These are phyloP conservation scores for Penicillium salamii DNA, from an alignment of 495 filamentous ascomycete species.

Conservation along the genomic window DNA sequence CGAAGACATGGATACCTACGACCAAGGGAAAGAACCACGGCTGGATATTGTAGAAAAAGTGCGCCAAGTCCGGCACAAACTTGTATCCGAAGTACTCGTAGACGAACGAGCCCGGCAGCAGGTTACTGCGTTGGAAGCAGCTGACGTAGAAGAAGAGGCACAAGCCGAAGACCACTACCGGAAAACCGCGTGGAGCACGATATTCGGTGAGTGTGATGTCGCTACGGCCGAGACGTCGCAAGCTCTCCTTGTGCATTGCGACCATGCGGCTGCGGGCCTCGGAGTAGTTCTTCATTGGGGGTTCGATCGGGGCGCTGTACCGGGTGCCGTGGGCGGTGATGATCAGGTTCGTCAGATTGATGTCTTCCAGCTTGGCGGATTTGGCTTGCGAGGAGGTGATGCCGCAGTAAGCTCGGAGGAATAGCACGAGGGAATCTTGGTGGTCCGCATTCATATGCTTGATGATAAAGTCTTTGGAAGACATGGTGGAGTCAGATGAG, in stretches of 20 bases:
- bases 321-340: slow-evolving; percentile 46
- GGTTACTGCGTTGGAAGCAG: slow-evolving; percentile 48
- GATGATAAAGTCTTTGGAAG: slow-evolving; percentile 61
- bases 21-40: slow-evolving; percentile 45
- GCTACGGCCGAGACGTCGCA: slow-evolving; percentile 51
- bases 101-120: slow-evolving; percentile 53
- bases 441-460: slow-evolving; percentile 83
- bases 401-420: slow-evolving; percentile 58
- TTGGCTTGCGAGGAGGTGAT: slow-evolving; percentile 46
- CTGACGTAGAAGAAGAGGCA: slow-evolving; percentile 43
- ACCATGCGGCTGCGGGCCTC: slow-evolving; percentile 65
- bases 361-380: slow-evolving; percentile 55
- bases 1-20: slow-evolving; percentile 50
- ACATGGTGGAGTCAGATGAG: too few relatives aligned
- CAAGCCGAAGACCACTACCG: slow-evolving; percentile 40
- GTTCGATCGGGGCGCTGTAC: slow-evolving; percentile 57
- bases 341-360: slow-evolving; percentile 56
- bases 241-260: slow-evolving; percentile 62
- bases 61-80: slow-evolving; percentile 45
- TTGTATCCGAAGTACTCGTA: slow-evolving; percentile 48
- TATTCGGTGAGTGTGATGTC: slow-evolving; percentile 57
- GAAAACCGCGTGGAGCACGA: slow-evolving; percentile 37
- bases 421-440: slow-evolving; percentile 60
- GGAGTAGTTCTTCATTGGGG: slow-evolving; percentile 56
- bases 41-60: slow-evolving; percentile 49